These are phyloP conservation scores for Gymnopus androsaceus DNA, from an alignment of 1,284 basidiomycete species.

Conservation along the genomic window DNA sequence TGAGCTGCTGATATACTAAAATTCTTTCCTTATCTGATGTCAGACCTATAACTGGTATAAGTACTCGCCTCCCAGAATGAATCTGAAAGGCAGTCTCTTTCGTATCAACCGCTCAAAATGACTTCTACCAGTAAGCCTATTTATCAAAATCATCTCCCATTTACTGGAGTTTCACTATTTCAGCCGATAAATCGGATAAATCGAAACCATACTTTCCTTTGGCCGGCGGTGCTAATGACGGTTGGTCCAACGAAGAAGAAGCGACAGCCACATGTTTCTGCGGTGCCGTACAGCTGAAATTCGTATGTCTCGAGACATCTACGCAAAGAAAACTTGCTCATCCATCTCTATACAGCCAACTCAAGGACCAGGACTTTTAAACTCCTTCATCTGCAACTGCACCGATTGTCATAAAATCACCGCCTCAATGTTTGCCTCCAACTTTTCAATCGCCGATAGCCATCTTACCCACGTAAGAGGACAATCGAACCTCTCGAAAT, in stretches of 20 bases:
- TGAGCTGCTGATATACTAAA: no score
- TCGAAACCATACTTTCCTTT: conserved; percentile 15
- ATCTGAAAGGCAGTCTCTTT: no score
- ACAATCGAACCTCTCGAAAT: conserved; percentile 19
- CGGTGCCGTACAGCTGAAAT: conserved; percentile 21
- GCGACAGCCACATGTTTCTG: conserved; percentile 24
- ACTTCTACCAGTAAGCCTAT: no score
- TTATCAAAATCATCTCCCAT: no score
- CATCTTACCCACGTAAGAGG: conserved; percentile 21
- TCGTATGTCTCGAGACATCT: conserved; percentile 11
- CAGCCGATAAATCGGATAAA: no score
- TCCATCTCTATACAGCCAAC: no score
- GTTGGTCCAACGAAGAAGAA: conserved; percentile 21
- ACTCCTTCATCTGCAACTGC: conserved; percentile 23
- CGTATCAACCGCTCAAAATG: no score
- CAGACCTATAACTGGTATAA: no score
- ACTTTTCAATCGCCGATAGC: conserved; percentile 20
- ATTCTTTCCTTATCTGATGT: no score
- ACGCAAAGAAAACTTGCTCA: no score
- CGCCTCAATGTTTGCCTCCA: conserved; percentile 24
- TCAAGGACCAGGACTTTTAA: conserved; percentile 19
- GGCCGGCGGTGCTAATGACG: conserved; percentile 17
- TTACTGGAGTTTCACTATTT: no score
- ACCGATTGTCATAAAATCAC: conserved; percentile 25
- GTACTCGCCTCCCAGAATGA: no score